Percentiles rank a stretch among this genome's conserved stretches.
These are phyloP conservation scores for Vachellia collinsii DNA, from an alignment of 306 rosid genomes.

Conservation along the genomic window DNA sequence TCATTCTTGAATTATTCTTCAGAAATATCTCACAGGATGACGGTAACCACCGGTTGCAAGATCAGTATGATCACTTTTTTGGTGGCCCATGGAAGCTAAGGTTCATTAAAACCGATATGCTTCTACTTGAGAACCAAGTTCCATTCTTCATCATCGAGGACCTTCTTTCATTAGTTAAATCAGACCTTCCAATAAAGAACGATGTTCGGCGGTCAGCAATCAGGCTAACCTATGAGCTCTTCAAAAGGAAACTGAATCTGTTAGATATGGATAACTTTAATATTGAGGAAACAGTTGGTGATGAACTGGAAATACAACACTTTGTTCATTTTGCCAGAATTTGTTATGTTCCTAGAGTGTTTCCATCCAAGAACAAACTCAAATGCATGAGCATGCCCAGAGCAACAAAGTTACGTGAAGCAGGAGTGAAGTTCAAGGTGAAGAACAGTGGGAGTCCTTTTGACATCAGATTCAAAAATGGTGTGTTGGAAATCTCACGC, in stretches of 20 bases:
- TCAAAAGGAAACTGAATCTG: background rate
- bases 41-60: background rate
- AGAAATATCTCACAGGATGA: no score
- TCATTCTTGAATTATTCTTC: background rate
- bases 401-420: conserved; percentile 31
- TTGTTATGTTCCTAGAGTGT: background rate
- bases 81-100: background rate
- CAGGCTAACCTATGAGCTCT: background rate
- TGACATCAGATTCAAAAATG: conserved; percentile 28
- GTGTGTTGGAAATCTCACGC: conserved; percentile 36
- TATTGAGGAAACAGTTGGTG: background rate
- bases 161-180: background rate
- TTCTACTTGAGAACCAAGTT: conserved; percentile 23
- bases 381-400: background rate
- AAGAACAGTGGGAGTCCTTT: background rate
- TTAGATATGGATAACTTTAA: conserved; percentile 12
- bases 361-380: background rate
- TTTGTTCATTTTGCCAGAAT: background rate
- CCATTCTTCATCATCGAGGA: conserved; percentile 6
- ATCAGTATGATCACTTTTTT: background rate
- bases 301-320: background rate
- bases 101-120: background rate
- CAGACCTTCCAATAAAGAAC: background rate
- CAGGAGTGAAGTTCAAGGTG: conserved; percentile 34
- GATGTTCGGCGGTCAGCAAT: background rate